Percentiles rank a stretch among this genome's conserved stretches.
These are phyloP conservation scores for Aspergillus ochraceoroseus DNA, from an alignment of 2,329 filamentous ascomycete genomes.

Conservation along the genomic window DNA sequence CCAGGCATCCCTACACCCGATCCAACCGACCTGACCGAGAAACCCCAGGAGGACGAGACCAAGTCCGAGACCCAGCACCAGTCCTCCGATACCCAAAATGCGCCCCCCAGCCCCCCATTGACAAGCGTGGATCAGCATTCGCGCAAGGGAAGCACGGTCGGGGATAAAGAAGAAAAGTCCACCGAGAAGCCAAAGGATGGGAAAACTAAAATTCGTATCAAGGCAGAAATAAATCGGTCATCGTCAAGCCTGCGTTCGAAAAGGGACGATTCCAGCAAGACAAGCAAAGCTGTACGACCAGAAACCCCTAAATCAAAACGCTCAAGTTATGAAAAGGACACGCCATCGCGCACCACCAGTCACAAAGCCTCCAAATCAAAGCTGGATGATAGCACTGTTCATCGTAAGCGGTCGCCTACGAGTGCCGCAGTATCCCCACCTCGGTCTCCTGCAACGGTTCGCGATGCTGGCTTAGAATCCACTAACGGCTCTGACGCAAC, in stretches of 20 bases:
- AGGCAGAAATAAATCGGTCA: slow-evolving; percentile 39
- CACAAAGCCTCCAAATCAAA: slow-evolving; percentile 36
- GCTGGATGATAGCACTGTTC: slow-evolving; percentile 29
- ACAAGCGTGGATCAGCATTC: slow-evolving; percentile 43
- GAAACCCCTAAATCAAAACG: slow-evolving; percentile 40
- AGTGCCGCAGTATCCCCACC: slow-evolving; percentile 32
- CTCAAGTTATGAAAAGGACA: slow-evolving; percentile 33
- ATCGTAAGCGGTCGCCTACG: slow-evolving; percentile 32
- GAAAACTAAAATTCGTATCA: slow-evolving; percentile 36
- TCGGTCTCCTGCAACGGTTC: slow-evolving; percentile 36
- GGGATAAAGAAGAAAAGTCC: slow-evolving; percentile 30
- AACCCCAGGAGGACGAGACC: slow-evolving; percentile 38
- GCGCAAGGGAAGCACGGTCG: slow-evolving; percentile 34
- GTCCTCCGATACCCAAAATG: slow-evolving; percentile 31
- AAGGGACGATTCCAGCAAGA: slow-evolving; percentile 37
- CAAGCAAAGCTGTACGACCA: slow-evolving; percentile 35
- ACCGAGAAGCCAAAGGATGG: slow-evolving; percentile 35
- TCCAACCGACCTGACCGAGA: slow-evolving; percentile 61
- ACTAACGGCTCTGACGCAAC: slow-evolving; percentile 45
- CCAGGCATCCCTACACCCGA: slow-evolving; percentile 60
- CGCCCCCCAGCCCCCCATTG: slow-evolving; percentile 48
- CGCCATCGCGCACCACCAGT: slow-evolving; percentile 34
- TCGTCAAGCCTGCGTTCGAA: slow-evolving; percentile 41
- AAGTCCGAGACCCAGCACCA: slow-evolving; percentile 25
- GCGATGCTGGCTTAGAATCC: slow-evolving; percentile 34